Percentiles rank a stretch among this genome's conserved stretches.
phyloP scores from a whole-genome alignment of 768 basidiomycete genomes.

The Boletus rufocinnamomeus region DNA sequence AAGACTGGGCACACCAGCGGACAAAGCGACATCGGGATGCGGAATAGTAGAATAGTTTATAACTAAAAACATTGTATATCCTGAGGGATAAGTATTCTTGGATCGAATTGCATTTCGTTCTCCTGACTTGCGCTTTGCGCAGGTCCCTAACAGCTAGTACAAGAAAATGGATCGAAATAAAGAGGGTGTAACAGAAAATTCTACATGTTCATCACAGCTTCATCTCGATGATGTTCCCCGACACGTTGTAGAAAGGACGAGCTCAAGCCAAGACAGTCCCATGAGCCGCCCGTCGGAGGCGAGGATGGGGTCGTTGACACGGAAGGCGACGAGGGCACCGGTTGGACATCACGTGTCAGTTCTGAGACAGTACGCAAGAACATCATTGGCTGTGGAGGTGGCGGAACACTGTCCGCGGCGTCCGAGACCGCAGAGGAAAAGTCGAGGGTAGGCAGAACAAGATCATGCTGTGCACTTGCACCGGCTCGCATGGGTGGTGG shows the following conservation, averaged over 20 bases:
- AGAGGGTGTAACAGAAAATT: neutral
- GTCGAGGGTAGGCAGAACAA: conserved; percentile 78
- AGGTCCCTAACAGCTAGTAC: no score
- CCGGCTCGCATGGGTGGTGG: conserved; percentile 26
- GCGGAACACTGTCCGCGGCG: conserved; percentile 1
- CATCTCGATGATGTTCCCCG: conserved; percentile 1
- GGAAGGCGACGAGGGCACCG: neutral
- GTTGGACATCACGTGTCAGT: conserved; percentile 16
- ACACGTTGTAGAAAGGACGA: conserved; percentile 22
- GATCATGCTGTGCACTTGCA: conserved; percentile 61
- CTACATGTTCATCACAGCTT: neutral
- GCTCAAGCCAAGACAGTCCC: conserved; percentile 23
- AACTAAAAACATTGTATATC: no score
- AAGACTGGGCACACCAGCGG: no score
- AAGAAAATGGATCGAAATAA: neutral
- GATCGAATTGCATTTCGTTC: no score
- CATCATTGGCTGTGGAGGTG: conserved; percentile 18
- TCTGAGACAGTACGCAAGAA: conserved; percentile 29
- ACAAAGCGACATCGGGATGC: no score
- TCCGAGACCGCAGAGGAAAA: conserved; percentile 53
- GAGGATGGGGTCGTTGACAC: neutral
- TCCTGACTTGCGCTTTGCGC: no score
- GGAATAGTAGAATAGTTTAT: no score
- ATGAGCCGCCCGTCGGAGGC: conserved; percentile 14
- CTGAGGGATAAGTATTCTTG: no score